Base-by-base conservation (phyloP, 2,329 filamentous ascomycete species). In the Ceratocystis harringtonii region DNA sequence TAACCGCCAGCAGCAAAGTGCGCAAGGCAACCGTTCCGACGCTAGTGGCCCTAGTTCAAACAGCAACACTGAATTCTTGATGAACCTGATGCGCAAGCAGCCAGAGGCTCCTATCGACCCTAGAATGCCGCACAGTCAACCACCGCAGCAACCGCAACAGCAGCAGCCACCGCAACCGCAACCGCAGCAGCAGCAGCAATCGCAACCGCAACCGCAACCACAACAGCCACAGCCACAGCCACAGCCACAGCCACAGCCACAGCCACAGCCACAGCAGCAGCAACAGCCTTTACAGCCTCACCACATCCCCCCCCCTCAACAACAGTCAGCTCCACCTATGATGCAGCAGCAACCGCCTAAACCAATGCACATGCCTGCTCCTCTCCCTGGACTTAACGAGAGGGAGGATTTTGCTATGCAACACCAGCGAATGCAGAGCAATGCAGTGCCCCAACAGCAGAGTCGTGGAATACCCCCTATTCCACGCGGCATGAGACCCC, bases 21-120 rank as follows among this genome's bases (percentile, higher is more conserved):
- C 63, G 5, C 66, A 67, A 32, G 57, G 57, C 5, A 66, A 62
- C 28, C 66, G 64, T 8, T 43, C 65, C 17, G 66, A 67, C 17
- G 30, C 63, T 19, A 44, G 52, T n/a, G 64, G 61, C 28, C 10
- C 48, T 15, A 52, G 25, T 22, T 65, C 52, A 72, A 85, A 81
- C 72, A 83, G 80, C 70, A 89, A 92, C 70, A 84, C 87, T n/a
- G 88, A 95, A 69, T 92, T 94, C 72, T 77, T 96, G 61, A 89
- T 95, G 75, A 88, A 86, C 68, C 80, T 96, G 36, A 94, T 96
- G 89, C 79, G 80, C 67, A 72, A 72, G 0, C 76, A 75, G 2
- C 77, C 80, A 0, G 81, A 84, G 32, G 73, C 76, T 5, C 79
- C 79, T 48, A 75, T 78, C 68, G 76, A 77, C 43, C 83, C 84